phyloP scores from a whole-genome alignment of 106 monocot genomes.

The Chionographis japonica region DNA sequence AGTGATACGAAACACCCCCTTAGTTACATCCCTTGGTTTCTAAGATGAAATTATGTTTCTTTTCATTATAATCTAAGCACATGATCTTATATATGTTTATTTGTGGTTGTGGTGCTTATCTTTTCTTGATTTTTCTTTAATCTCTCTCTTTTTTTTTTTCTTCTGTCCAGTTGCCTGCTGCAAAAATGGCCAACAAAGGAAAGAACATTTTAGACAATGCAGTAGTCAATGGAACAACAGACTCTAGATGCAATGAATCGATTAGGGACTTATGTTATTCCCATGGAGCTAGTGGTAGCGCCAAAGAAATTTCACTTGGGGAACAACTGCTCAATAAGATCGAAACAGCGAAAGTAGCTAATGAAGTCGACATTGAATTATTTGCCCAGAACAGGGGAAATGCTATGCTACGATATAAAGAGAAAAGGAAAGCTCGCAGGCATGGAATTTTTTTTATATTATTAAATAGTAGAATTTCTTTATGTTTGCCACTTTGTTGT shows the following conservation, averaged over 20 bases:
- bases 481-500: not conserved
- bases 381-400: constrained; percentile 83
- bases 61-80: not conserved
- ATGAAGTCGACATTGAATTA: constrained; percentile 49
- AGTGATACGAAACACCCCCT: too few relatives aligned
- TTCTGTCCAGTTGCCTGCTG: constrained; percentile 18
- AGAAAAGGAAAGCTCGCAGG: constrained; percentile 92
- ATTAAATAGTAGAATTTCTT: not conserved
- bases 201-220: constrained; percentile 17
- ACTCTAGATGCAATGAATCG: constrained; percentile 15
- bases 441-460: constrained; percentile 5
- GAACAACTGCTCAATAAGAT: constrained; percentile 28
- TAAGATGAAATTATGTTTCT: too few relatives aligned
- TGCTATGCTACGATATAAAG: constrained; percentile 93
- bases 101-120: not conserved
- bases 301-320: constrained; percentile 51
- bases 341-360: constrained; percentile 16
- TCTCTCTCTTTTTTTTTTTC: not conserved
- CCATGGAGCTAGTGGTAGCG: constrained; percentile 10
- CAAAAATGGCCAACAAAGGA: constrained; percentile 13
- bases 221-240: constrained; percentile 13
- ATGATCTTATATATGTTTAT: not conserved
- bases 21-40: too few relatives aligned
- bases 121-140: not conserved
- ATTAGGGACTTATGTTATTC: constrained; percentile 9